phyloP scores from a whole-genome alignment of 2,329 filamentous ascomycete genomes.

The Aspergillus versicolor region DNA sequence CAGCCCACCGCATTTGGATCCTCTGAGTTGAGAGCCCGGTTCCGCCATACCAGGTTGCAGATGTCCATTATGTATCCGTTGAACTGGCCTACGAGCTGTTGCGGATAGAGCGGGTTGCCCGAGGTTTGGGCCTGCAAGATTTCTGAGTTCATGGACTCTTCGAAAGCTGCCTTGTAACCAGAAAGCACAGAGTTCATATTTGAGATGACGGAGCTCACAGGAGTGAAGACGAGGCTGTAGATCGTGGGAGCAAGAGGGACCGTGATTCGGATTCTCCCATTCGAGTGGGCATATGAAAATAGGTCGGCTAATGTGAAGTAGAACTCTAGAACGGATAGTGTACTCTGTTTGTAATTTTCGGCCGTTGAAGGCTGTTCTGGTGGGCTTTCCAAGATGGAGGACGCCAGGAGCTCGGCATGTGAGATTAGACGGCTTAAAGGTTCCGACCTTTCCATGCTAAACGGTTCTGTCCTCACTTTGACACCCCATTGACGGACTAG shows the following conservation, averaged over 20 bases:
- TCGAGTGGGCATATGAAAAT: constrained; percentile 53
- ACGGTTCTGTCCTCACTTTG: constrained; percentile 29
- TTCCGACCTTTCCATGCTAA: constrained; percentile 27
- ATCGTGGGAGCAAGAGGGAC: constrained; percentile 67
- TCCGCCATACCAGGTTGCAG: constrained; percentile 80
- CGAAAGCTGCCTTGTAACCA: constrained; percentile 72
- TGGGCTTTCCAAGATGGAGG: constrained; percentile 59
- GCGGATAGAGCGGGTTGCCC: constrained; percentile 50
- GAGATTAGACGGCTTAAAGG: constrained; percentile 47
- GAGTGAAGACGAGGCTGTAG: constrained; percentile 69
- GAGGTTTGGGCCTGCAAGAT: constrained; percentile 33
- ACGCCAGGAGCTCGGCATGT: constrained; percentile 54
- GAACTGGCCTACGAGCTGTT: constrained; percentile 65
- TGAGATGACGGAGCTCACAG: constrained; percentile 63
- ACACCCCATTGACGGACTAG: constrained; percentile 60
- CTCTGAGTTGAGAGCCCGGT: constrained; percentile 64
- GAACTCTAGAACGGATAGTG: constrained; percentile 61
- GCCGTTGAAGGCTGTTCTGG: constrained; percentile 12
- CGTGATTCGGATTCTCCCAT: constrained; percentile 61
- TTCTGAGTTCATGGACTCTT: constrained; percentile 54
- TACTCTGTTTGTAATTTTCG: constrained; percentile 31
- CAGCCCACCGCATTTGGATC: constrained; percentile 63
- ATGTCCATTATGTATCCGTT: constrained; percentile 86
- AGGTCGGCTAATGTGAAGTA: constrained; percentile 66
- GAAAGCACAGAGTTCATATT: constrained; percentile 69